phyloP scores from a whole-genome alignment of 2,329 filamentous ascomycete species.

The Tolypocladium ovalisporum region DNA sequence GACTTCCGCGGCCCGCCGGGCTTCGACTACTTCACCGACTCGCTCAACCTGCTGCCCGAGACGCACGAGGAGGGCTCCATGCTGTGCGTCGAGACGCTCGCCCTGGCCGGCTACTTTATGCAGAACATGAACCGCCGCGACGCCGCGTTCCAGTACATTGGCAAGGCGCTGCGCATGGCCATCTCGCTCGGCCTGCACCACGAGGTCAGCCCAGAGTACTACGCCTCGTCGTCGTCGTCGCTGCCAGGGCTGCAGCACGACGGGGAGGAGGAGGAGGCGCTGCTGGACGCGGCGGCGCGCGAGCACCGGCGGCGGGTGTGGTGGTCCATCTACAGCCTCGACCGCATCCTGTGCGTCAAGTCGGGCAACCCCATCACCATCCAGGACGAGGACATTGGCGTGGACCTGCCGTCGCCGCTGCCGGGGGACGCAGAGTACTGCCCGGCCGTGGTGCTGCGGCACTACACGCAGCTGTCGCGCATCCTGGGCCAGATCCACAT shows the following conservation, averaged over 20 bases:
- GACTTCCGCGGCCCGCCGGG: slow-evolving; percentile 41
- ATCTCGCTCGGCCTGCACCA: slow-evolving; percentile 46
- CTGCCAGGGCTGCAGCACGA: too few relatives aligned
- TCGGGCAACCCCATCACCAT: slow-evolving; percentile 44
- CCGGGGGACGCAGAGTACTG: slow-evolving; percentile 27
- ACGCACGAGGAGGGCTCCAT: slow-evolving; percentile 44
- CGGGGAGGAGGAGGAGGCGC: slow-evolving; percentile 5
- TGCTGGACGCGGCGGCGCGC: slow-evolving; percentile 26
- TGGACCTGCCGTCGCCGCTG: slow-evolving; percentile 22
- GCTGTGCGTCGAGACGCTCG: slow-evolving; percentile 42
- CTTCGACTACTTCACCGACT: slow-evolving; percentile 42
- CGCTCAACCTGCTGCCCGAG: slow-evolving; percentile 40
- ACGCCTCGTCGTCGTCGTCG: background rate
- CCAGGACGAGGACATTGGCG: slow-evolving; percentile 38
- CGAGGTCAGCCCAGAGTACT: slow-evolving; percentile 24
- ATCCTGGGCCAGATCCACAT: slow-evolving; percentile 36
- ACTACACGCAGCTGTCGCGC: slow-evolving; percentile 41
- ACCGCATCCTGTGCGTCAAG: slow-evolving; percentile 41
- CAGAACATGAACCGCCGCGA: slow-evolving; percentile 45
- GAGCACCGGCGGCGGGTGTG: slow-evolving; percentile 41
- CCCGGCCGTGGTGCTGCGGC: slow-evolving; percentile 34
- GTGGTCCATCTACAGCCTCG: slow-evolving; percentile 47
- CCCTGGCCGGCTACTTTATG: slow-evolving; percentile 44
- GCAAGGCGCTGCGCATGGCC: slow-evolving; percentile 44
- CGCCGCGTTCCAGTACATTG: slow-evolving; percentile 43